Evolutionary conservation across 371 early-diverging fungal species (phyloP).

Genomic region (Lichtheimia corymbifera): DNA sequence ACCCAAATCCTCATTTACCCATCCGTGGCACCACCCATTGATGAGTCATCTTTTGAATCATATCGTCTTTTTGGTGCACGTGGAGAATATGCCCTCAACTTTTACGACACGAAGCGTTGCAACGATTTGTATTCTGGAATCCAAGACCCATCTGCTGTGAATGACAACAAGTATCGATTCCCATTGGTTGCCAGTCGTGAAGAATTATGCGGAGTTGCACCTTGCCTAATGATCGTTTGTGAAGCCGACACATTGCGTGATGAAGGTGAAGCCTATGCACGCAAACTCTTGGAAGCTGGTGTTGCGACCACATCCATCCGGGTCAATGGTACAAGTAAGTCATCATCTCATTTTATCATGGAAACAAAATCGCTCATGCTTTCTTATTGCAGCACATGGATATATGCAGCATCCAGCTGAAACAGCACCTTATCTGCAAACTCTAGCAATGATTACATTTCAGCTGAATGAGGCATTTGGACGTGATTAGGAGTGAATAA

Average conservation of each 20-base stretch:
- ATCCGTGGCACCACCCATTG: background rate
- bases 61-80: conserved; percentile 1
- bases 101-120: conserved; percentile 1
- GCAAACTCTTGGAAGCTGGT: conserved; percentile 25
- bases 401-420: conserved; percentile 7
- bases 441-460: conserved; percentile 3
- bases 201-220: conserved; percentile 27
- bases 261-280: conserved; percentile 33
- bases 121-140: background rate
- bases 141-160: too few relatives aligned
- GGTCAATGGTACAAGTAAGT: background rate
- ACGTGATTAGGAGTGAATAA: background rate
- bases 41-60: background rate
- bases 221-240: conserved; percentile 28
- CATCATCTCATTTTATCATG: background rate
- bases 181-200: conserved; percentile 19
- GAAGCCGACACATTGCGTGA: conserved; percentile 34
- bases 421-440: conserved; percentile 9
- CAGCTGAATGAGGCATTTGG: background rate
- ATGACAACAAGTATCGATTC: background rate
- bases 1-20: conserved; percentile 14
- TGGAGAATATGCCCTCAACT: conserved; percentile 1
- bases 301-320: conserved; percentile 9
- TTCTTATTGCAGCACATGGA: conserved; percentile 14
- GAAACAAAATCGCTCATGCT: background rate